Base-by-base conservation (phyloP, 2,329 filamentous ascomycete genomes). In the Penicillium sp. region DNA sequence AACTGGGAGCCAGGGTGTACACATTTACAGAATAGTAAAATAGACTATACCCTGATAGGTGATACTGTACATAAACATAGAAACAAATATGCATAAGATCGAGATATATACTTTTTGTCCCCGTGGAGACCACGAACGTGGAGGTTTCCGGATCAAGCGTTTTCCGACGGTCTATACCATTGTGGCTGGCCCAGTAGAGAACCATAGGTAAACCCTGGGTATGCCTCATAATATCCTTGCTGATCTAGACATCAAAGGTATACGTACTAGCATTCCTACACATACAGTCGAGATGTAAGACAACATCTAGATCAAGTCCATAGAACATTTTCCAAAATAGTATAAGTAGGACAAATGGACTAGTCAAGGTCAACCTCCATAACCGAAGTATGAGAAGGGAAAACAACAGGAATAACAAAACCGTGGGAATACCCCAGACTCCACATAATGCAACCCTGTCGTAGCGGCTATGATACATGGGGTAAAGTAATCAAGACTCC, bases 391-490 rank as follows among this genome's bases (percentile, higher is more conserved):
- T 16, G n/a, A 27, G n/a, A 51, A 49, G 45, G 52, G 52, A 49
- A 44, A 26, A 24, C 27, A 31, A 50, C 22, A 43, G 44, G 21
- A 53, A 57, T 41, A 22, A 41, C 39, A 41, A 21, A 22, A 21
- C 39, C 39, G 19, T 49, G 47, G 31, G 55, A 48, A 55, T 55
- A 44, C 53, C 35, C 51, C 52, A 49, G 48, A 61, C 59, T 59
- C 54, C 56, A 44, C 45, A 51, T 41, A 52, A 61, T 59, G 56
- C 57, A 64, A 68, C 73, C 27, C 77, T 33, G 31, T 19, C 35
- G 35, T 77, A 27, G 77, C 76, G 3, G 77, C 76, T 35, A 73
- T 72, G 10, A 80, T 71, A 59, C 81, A 49, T 26, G 39, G 19
- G 19, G 11, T 13, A 39, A 41, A 41, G 22, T 14, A 7, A 21